Evolutionary conservation across 768 basidiomycete genomes (phyloP).

Genomic region (Trametes punicea): DNA sequence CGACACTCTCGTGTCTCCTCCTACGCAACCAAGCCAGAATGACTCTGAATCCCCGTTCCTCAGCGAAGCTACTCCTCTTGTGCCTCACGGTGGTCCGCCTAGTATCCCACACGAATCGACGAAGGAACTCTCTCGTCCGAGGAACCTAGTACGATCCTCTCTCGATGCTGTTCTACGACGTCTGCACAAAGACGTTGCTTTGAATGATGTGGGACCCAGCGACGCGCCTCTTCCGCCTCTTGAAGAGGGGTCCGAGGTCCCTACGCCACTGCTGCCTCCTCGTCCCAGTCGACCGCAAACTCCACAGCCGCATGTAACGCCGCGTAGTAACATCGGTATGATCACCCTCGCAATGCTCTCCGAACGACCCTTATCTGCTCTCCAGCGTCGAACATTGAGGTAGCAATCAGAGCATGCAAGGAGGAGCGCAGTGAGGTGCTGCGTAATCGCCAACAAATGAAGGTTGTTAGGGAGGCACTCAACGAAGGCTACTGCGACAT

Average conservation of each 20-base stretch:
- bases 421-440: conserved; percentile 62
- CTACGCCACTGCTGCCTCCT: conserved; percentile 7
- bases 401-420: conserved; percentile 70
- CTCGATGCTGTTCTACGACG: neutral
- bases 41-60: neutral
- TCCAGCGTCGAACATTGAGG: conserved; percentile 60
- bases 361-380: neutral
- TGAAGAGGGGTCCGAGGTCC: neutral
- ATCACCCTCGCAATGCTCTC: neutral
- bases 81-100: neutral
- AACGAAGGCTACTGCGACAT: conserved; percentile 83
- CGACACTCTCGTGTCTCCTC: conserved; percentile 1
- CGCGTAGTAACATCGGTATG: conserved; percentile 43
- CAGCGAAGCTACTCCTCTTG: neutral
- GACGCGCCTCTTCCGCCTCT: neutral
- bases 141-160: conserved; percentile 5
- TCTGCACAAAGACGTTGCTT: neutral
- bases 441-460: conserved; percentile 65
- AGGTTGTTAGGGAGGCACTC: conserved; percentile 67
- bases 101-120: neutral
- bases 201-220: neutral
- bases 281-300: conserved; percentile 14
- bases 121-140: conserved; percentile 1
- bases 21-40: neutral
- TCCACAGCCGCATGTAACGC: conserved; percentile 33